Conservation (phyloP, 768 basidiomycete genomes). For the Amanita fuliginea region DNA sequence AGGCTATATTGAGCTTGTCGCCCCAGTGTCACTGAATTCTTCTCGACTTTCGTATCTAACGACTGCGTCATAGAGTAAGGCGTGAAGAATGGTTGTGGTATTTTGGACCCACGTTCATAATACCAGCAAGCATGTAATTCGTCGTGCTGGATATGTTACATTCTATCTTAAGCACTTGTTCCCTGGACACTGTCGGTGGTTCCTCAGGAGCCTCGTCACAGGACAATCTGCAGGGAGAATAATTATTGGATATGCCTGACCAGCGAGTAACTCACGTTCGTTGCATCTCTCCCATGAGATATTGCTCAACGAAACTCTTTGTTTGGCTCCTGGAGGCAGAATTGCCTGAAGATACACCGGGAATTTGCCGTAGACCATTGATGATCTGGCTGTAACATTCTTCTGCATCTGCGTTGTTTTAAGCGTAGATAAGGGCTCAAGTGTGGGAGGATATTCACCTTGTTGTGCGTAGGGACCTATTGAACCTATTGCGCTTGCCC, state of each 20-base stretch:
- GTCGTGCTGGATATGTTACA: conserved; percentile 86
- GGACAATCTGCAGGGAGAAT: conserved; percentile 39
- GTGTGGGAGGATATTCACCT: conserved; percentile 27
- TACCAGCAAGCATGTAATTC: conserved; percentile 82
- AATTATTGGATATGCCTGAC: background rate
- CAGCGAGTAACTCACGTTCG: conserved; percentile 37
- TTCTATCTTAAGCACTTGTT: conserved; percentile 79
- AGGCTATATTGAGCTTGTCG: conserved; percentile 77
- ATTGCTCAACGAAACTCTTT: conserved; percentile 69
- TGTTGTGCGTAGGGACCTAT: conserved; percentile 87
- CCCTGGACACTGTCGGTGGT: conserved; percentile 43
- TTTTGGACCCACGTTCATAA: conserved; percentile 49
- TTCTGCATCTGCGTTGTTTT: conserved; percentile 57
- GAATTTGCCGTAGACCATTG: conserved; percentile 61
- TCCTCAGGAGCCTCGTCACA: conserved; percentile 83
- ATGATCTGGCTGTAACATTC: conserved; percentile 79
- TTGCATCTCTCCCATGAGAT: conserved; percentile 67
- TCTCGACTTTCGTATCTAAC: conserved; percentile 79
- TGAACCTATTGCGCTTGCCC: conserved; percentile 23
- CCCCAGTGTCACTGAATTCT: conserved; percentile 68
- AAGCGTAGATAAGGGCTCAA: background rate
- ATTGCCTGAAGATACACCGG: conserved; percentile 20
- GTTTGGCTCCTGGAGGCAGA: conserved; percentile 17
- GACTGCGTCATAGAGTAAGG: conserved; percentile 34
- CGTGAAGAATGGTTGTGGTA: background rate